Evolutionary conservation across 2,329 filamentous ascomycete species (phyloP), one percentile per base, ranked within the genome.

Genomic region (Monilinia fructicola): DNA sequence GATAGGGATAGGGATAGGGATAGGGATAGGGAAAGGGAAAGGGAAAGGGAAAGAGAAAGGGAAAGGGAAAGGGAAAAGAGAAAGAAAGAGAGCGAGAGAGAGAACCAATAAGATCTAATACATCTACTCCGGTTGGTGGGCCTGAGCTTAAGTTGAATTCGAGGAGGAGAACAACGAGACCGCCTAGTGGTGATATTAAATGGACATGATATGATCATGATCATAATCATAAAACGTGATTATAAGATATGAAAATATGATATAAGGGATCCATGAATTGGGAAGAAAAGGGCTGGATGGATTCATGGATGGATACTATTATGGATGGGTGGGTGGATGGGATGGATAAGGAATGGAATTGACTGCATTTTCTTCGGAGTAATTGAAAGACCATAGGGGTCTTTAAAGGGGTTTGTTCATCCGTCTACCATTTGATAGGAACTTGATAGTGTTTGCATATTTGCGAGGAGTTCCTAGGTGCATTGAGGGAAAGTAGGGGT

Each of bases 111-210:
- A 71, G 67, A 54, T 69, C 72, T 46, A 66, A 65, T 4, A 67
- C 67, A 23, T 67, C 70, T 31, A 67, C 64, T 40, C 56, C 68
- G 12, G 14, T 60, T 38, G 59, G 64, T 42, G 70, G 70, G 16
- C 71, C 70, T 44, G 68, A 71, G 12, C 73, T 71, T 42, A 73
- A 73, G 44, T 28, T 73, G 48, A 73, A 72, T 60, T 73, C 73
- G n/a, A 76, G 71, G 67, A 68, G 75, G 58, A 74, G 72, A 65
- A 69, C 72, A 9, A 68, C 72, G 11, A 67, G 74, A 54, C 67
- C 69, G 44, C 70, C 74, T 26, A 76, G 74, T 69, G 74, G 73
- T 21, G 75, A 77, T 66, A 73, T 75, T 21, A 76, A 76, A 61
- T 77, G 74, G 74, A 73, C 74, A 62, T 76, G 68, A 75, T 11